Evolutionary conservation across 768 basidiomycete genomes (phyloP), one percentile per base, ranked within the genome.

Genomic region (Crassisporium funariophilum): DNA sequence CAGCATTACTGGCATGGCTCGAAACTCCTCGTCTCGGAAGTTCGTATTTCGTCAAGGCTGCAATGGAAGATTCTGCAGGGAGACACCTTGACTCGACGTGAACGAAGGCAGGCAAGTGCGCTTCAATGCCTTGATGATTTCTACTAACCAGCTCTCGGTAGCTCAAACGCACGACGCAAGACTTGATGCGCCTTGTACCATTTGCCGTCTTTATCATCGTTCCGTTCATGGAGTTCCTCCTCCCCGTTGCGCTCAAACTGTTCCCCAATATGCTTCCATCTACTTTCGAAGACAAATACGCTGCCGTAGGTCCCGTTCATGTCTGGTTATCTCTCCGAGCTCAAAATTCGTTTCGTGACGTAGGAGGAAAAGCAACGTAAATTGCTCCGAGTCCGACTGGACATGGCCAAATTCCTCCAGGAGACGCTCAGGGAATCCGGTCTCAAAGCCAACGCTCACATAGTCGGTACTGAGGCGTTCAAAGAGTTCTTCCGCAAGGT

Each of bases 401-500:
- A 97, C 65, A 98, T 98, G 95, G 97, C 97, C 58, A 98, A 99
- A 63, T 99, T 98, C 77, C 76, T 99, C 19, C 95, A 98, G 59
- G 97, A 99, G 67, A 98, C 97, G 0, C 79, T 99, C 35, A 83
- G 91, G 29, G 97, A 98, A 71, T 92, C 89, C 1, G 93, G 92
- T 29, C 75, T 98, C 49, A 94, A 91, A 65, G 91, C 91, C 7
- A 91, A 91, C 50, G 84, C 87, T 15, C 93, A 95, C 62, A 97
- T 99, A 47, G 83, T 98, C 48, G 89, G 92, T 52, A 88, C 82
- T 33, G 95, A 97, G 44, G 91, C 93, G 31, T 99, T 99, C 81
- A 98, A 98, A 64, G 93, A 95, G 67, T 99, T 99, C 74, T 99
- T 99, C 86, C 83, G 92, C 63, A 98, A 98, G 73, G 93, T 91